Evolutionary conservation across 805 yeast species (phyloP), one percentile per base, ranked within the genome.

Genomic region (Saturnispora mendoncae): DNA sequence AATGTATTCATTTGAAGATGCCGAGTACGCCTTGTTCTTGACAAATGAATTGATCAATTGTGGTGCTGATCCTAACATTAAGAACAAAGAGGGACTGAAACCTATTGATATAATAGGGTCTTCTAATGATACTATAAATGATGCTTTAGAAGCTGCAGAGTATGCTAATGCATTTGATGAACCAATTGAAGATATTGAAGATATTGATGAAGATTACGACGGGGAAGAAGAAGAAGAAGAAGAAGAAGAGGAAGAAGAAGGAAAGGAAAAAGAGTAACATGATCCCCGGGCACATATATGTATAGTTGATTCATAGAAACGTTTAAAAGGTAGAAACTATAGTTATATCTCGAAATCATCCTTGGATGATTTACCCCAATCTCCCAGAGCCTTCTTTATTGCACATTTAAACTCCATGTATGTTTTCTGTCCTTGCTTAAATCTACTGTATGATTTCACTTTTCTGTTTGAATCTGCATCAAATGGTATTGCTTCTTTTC

Each of bases 21-120:
- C 92, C 0, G 96, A 84, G 45, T 87, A 82, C 59, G 96, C 95
- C 1, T 65, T 69, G 19, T 84, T 79, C 50, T 68, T 87, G 26
- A 76, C 80, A 10, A 94, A 84, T 53, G 82, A 80, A 57, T 71
- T 92, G 47, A 66, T 92, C 31, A 96, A 88, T 53, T 95, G 94
- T 23, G 97, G 98, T 3, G 80, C 92, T 2, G 92, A 88, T 61
- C 84, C 94, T 2, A 68, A 72, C 38, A 56, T 73, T 14, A 69
- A 58, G 48, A 83, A 83, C 55, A 71, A 68, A 28, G 66, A 69
- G 30, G 84, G 84, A 19, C 71, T 80, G 52, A 84, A 74, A 51
- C 94, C 97, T 6, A 69, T 81, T 30, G 86, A 85, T 50, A 67
- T 87, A 45, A 46, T 56, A 14, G 70, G 72, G 7, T 67, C 68